Evolutionary conservation across 2,329 filamentous ascomycete species (phyloP), one percentile per base, ranked within the genome.

Genomic region (Escovopsis sp.): DNA sequence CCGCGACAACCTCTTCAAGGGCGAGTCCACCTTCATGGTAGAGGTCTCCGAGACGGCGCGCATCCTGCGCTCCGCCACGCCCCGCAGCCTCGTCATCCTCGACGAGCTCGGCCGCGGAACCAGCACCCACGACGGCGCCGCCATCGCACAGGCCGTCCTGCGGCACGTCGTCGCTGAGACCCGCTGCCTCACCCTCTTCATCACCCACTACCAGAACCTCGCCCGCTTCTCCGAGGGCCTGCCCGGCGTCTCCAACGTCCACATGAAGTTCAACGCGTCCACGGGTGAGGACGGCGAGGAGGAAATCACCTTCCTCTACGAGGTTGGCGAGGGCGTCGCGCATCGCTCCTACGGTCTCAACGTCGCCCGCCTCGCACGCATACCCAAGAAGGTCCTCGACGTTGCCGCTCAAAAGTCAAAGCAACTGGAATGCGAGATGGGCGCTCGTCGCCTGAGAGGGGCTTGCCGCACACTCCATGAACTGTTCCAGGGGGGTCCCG

Each of bases 11-110:
- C 85, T 98, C 65, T 83, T 96, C 58, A 83, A 85, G 5, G 87
- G 87, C 52, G 91, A 98, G 63, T 84, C 78, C 20, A 98, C 91
- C 11, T 98, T 98, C 65, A 95, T 96, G 87, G 88, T 98, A 42
- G 91, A 98, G 58, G 75, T 98, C 2, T 86, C 81, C 31, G 91
- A 98, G 61, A 96, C 91, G 1, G 79, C 83, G 1, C 79, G 87
- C 46, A 95, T 98, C 51, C 71, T 98, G 20, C 89, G 91, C 55
- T 76, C 85, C 53, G 91, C 89, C 0, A 91, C 87, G 0, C 78
- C 84, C 1, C 77, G 85, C 37, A 85, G 78, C 36, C 72, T 98
- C 7, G 82, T 98, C 47, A 86, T 98, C 36, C 76, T 98, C 6
- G 91, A 98, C 62, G 91, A 98, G 66, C 72, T 98, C 2, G 91